These are phyloP conservation scores for Isabelozyma rhagii DNA, from an alignment of 805 yeast genomes.

Conservation along the genomic window DNA sequence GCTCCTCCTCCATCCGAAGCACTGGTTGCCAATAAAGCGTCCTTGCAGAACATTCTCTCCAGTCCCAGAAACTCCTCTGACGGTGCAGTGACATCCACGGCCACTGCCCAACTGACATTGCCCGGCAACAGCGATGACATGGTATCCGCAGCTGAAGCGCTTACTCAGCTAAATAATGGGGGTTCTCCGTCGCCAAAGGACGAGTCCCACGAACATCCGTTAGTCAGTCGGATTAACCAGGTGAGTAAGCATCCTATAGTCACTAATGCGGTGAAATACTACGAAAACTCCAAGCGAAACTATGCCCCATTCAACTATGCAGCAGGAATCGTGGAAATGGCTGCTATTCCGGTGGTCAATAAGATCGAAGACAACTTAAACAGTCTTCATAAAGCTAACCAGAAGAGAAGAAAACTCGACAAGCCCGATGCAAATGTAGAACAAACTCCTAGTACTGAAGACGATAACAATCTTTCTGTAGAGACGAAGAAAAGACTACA, in stretches of 20 bases:
- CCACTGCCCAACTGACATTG: not conserved
- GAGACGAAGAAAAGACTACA: conserved; percentile 76
- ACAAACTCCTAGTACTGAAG: conserved; percentile 11
- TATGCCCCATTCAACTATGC: conserved; percentile 55
- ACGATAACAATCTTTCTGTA: conserved; percentile 40
- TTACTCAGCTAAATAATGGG: conserved; percentile 29
- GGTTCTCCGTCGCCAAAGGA: conserved; percentile 7
- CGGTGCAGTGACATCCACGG: not conserved
- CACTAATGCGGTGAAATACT: conserved; percentile 47
- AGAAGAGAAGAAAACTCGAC: conserved; percentile 4
- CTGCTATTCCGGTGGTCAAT: conserved; percentile 52
- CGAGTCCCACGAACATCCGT: conserved; percentile 28
- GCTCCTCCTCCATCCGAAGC: not conserved
- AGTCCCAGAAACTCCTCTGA: not conserved
- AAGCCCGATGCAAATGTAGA: not conserved
- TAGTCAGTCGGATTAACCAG: conserved; percentile 34
- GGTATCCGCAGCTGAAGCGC: conserved; percentile 40
- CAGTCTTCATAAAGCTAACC: conserved; percentile 31
- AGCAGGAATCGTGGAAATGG: conserved; percentile 57
- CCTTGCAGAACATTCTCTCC: not conserved
- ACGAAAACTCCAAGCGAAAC: conserved; percentile 43
- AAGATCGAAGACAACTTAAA: conserved; percentile 46
- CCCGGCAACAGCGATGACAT: conserved; percentile 18
- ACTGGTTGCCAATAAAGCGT: not conserved
- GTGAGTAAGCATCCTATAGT: conserved; percentile 41